Conservation (phyloP, 2,329 filamentous ascomycete species). For the Colletotrichum incanum region DNA sequence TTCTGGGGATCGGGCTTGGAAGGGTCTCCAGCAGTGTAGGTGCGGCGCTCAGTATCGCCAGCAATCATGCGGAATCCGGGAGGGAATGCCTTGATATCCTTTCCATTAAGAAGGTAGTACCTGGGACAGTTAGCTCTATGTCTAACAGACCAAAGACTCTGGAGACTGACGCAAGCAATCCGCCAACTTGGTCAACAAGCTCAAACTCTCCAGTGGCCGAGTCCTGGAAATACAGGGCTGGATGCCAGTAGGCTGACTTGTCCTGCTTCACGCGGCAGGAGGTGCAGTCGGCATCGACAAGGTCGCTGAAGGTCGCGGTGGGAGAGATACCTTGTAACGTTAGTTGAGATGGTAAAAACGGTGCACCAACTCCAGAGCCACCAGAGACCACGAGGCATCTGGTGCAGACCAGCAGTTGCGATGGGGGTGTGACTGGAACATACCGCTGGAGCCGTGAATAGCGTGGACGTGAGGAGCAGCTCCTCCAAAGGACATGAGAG, state of each 20-base stretch:
- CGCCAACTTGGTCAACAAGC: conserved; percentile 81
- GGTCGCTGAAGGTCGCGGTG: conserved; percentile 68
- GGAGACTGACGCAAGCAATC: conserved; percentile 84
- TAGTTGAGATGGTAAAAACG: conserved; percentile 36
- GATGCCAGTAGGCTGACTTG: conserved; percentile 91
- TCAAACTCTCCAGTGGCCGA: conserved; percentile 74
- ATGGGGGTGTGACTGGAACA: conserved; percentile 53
- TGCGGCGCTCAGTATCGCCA: conserved; percentile 77
- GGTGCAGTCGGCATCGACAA: conserved; percentile 79
- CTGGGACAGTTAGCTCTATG: conserved; percentile 56
- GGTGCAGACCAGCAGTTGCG: neutral
- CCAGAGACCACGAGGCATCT: neutral
- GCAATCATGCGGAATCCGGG: conserved; percentile 86
- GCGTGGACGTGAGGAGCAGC: conserved; percentile 79
- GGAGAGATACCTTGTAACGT: conserved; percentile 73
- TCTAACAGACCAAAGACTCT: neutral
- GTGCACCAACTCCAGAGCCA: neutral
- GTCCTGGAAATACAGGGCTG: conserved; percentile 83
- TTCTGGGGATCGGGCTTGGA: conserved; percentile 76
- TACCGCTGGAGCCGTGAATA: conserved; percentile 83
- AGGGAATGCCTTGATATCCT: conserved; percentile 82
- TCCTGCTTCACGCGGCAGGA: conserved; percentile 86
- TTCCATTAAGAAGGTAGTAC: conserved; percentile 85
- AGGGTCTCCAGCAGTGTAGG: conserved; percentile 79
- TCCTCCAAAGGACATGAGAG: conserved; percentile 76